These are phyloP conservation scores for Penicillium sp. DNA, from an alignment of 2,329 filamentous ascomycete species.

Conservation along the genomic window DNA sequence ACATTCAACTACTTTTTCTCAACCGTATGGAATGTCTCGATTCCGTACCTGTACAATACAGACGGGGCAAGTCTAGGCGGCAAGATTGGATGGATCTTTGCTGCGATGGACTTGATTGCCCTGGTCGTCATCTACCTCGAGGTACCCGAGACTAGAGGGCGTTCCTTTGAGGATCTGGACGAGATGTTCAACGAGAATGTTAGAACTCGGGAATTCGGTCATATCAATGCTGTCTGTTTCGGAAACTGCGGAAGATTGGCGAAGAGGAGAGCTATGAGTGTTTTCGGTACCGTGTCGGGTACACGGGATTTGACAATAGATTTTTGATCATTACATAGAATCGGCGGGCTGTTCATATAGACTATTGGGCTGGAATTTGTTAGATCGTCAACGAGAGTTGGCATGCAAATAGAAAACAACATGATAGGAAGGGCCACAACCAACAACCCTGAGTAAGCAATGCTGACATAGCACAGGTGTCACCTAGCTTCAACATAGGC, in stretches of 20 bases:
- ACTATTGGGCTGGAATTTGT: constrained; percentile 36
- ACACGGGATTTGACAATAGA: neutral
- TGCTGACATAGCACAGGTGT: neutral
- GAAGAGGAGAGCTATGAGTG: neutral
- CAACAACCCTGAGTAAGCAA: neutral
- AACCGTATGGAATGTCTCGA: constrained; percentile 7
- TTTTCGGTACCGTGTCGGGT: neutral
- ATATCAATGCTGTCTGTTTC: constrained; percentile 6
- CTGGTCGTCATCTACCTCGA: neutral
- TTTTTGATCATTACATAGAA: neutral
- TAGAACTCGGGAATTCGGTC: constrained; percentile 3
- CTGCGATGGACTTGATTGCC: neutral
- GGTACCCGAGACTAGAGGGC: constrained; percentile 1
- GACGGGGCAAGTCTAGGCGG: neutral
- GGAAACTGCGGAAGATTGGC: constrained; percentile 1
- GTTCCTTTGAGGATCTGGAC: constrained; percentile 4
- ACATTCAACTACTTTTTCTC: constrained; percentile 14
- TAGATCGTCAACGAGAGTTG: constrained; percentile 26
- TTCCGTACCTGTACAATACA: constrained; percentile 3
- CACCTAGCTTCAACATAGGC: too few species aligned
- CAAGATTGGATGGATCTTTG: constrained; percentile 5
- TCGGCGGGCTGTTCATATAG: constrained; percentile 21
- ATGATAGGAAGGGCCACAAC: constrained; percentile 24
- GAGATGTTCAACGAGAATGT: constrained; percentile 7
- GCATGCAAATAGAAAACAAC: constrained; percentile 31